A percentile compares a stretch with the other conserved stretches of the same genome.
phyloP scores from a whole-genome alignment of 129 eudicot species.

The Centella asiatica region DNA sequence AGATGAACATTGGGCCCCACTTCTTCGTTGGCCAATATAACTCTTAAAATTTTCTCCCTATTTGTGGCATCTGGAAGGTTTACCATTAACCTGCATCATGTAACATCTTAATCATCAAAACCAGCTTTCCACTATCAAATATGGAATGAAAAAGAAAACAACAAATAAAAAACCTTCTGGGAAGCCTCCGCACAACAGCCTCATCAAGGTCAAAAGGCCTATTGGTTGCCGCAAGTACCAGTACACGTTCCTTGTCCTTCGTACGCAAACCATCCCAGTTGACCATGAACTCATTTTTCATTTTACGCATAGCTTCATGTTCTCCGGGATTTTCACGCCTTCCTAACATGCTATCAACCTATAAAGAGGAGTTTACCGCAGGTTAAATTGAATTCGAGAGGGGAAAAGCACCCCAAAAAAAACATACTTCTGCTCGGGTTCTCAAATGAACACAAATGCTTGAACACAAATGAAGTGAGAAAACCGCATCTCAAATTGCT shows the following conservation, averaged over 20 bases:
- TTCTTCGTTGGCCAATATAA: slow-evolving; percentile 79
- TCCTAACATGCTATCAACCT: slow-evolving; percentile 98
- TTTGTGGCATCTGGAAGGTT: slow-evolving; percentile 75
- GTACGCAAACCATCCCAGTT: slow-evolving; percentile 90
- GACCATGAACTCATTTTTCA: slow-evolving; percentile 90
- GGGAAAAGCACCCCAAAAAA: background rate
- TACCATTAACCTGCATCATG: slow-evolving; percentile 66
- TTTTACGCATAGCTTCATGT: slow-evolving; percentile 94
- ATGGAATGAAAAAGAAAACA: background rate
- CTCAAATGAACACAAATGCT: too few species aligned
- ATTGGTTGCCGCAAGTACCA: slow-evolving; percentile 84
- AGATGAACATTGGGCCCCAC: slow-evolving; percentile 63
- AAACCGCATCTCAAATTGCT: background rate
- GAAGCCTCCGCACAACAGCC: slow-evolving; percentile 86
- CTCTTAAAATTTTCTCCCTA: slow-evolving; percentile 71
- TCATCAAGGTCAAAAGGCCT: slow-evolving; percentile 95
- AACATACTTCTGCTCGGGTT: too few species aligned
- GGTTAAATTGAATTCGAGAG: too few species aligned
- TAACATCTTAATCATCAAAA: background rate
- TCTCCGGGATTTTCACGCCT: slow-evolving; percentile 94
- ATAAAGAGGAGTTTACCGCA: too few species aligned
- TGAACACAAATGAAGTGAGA: too few species aligned
- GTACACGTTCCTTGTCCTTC: slow-evolving; percentile 78
- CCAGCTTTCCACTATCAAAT: background rate
- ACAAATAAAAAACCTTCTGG: slow-evolving; percentile 45